Evolutionary conservation across 2,329 filamentous ascomycete genomes (phyloP), one percentile per base, ranked within the genome.

Genomic region (Arthrobotrys sphaeroides): DNA sequence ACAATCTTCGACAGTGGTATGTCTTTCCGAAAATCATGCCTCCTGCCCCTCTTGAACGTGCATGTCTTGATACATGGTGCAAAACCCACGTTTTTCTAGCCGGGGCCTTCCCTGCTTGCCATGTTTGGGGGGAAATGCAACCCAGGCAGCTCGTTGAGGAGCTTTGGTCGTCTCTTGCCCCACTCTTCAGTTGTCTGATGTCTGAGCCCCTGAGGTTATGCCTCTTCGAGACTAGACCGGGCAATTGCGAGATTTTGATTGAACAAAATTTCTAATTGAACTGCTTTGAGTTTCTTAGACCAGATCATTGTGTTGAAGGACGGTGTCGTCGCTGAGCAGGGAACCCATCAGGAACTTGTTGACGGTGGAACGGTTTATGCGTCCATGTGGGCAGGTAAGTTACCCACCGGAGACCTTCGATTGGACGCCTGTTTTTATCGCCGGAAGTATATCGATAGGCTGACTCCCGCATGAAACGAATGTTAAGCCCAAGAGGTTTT

Each of bases 241-340:
- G 26, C 45, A 49, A 64, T 72, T 72, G 67, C 67, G 67, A 72
- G 57, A 72, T 72, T 72, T 72, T 64, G 51, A 55, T 55, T 22
- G 49, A 64, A 60, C n/a, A 10, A 51, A n/a, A n/a, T n/a, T 64
- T 60, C 40, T 60, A 42, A 60, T 45, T 36, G 45, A 31, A 42
- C 43, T 43, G 55, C 40, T 59, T 60, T 53, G 20, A 38, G 18
- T 22, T 26, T 45, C 42, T 43, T 53, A 79, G 91, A 98, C 83
- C 85, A 94, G 79, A 98, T 98, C 79, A 94, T 98, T 79, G 95
- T 98, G 38, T 84, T 98, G 68, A 90, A 90, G 81, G 90, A 91
- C 74, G 95, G 95, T 0, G 85, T 85, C 12, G 93, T 98, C n/a
- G 92, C 90, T 1, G 95, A 98, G 84, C 89, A 70, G 7, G 95